Base-by-base conservation (phyloP, 164 flowering plant genomes). In the Berberis vulgaris region DNA sequence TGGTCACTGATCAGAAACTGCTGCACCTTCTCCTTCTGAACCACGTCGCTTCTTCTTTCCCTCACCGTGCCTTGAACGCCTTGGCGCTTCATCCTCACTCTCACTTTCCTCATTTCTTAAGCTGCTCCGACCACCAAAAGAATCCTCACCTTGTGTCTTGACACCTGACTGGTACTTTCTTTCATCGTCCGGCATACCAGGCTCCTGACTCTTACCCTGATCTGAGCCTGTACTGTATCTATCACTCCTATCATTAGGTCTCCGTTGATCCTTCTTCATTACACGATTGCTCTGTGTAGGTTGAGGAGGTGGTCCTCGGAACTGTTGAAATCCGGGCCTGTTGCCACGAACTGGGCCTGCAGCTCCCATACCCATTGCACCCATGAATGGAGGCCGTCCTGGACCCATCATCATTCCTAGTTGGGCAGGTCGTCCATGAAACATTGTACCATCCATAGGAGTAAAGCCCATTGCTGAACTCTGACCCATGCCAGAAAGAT, bases 21-120 rank as follows among this genome's bases (percentile, higher is more conserved):
- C 45, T 40, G 45, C 5, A 26, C 1, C 5, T 7, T 8, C 43
- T 57, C 7, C 46, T 52, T 45, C 43, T 60, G 39, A 41, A 13
- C 71, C 77, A 52, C 83, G 72, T 71, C 86, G 77, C 26, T 26
- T 26, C 77, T 82, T 93, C 86, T 84, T 88, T 80, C 92, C 90
- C 66, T 93, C 97, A 4, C 92, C 96, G 45, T 88, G 96, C 72
- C 97, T 87, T 8, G 96, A 91, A 64, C 97, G 74, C 71, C 98
- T 78, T 0, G 97, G 98, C 7, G 97, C 98, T 76, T 94, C 98
- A 66, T 94, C 97, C 78, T 94, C 98, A 41, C 98, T 93, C 69
- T 88, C 98, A 54, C 96, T 93, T 6, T 88, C 98, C 38, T 86
- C 95, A 65, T 85, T 82, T 64, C 80, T 78, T 43, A 79, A 73